Conservation (phyloP, 1,284 basidiomycete genomes). For the Trichosporon coremiiforme region DNA sequence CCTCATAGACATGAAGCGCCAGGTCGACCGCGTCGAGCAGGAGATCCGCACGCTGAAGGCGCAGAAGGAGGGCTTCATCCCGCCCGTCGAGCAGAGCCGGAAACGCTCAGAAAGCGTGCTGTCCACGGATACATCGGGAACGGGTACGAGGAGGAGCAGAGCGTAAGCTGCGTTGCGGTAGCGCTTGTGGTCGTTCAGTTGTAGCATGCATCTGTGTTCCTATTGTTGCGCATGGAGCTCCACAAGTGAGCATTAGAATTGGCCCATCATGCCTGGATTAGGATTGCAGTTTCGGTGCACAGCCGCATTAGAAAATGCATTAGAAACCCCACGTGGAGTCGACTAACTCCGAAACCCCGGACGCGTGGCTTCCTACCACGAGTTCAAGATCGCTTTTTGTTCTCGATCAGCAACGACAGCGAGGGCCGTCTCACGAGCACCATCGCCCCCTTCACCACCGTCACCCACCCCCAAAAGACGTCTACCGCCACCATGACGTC, state of each 20-base stretch:
- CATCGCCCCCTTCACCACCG: slow-evolving; percentile 5
- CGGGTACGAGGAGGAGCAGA: slow-evolving; percentile 28
- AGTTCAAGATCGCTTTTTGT: slow-evolving; percentile 14
- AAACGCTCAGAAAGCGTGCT: slow-evolving; percentile 41
- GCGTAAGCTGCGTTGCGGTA: slow-evolving; percentile 9
- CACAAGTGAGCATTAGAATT: not conserved
- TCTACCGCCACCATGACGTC: slow-evolving; percentile 59
- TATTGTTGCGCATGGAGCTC: not conserved
- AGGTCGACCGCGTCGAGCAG: slow-evolving; percentile 80
- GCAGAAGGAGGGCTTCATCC: slow-evolving; percentile 61
- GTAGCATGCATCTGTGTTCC: slow-evolving; percentile 14
- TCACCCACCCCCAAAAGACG: slow-evolving; percentile 27
- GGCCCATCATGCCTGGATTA: not conserved
- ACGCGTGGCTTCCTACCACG: not conserved
- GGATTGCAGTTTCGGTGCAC: not conserved
- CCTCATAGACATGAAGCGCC: slow-evolving; percentile 81
- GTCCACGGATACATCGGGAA: slow-evolving; percentile 43
- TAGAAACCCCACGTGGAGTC: not conserved
- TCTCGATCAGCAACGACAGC: slow-evolving; percentile 16
- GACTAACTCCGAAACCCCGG: slow-evolving; percentile 8
- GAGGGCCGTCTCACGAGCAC: not conserved
- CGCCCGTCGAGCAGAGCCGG: slow-evolving; percentile 34
- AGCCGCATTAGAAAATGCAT: not conserved
- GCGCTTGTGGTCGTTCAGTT: not conserved
- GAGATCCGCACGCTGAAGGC: slow-evolving; percentile 73